Evolutionary conservation across 768 basidiomycete species (phyloP).

Genomic region (Phlebiopsis flavidoalba): DNA sequence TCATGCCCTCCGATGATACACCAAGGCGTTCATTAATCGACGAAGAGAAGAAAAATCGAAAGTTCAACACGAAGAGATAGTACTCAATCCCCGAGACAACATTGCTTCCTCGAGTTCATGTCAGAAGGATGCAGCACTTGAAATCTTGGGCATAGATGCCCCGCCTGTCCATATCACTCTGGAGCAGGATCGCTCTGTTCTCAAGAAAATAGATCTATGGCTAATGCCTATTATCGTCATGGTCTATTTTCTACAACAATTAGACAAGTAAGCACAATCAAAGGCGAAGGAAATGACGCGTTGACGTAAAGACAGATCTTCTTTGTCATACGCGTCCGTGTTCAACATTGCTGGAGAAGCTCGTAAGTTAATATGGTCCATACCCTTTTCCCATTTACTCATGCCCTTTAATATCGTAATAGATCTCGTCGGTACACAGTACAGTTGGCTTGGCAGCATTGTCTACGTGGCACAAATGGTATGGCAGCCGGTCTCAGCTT

Average conservation of each 20-base stretch:
- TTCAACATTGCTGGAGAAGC: constrained; percentile 36
- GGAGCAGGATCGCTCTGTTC: constrained; percentile 28
- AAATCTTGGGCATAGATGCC: constrained; percentile 9
- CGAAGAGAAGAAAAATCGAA: constrained; percentile 2
- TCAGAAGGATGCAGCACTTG: constrained; percentile 14
- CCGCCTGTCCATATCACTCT: constrained; percentile 13
- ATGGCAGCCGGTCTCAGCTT: constrained; percentile 40
- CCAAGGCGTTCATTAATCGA: neutral
- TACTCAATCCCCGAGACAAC: constrained; percentile 9
- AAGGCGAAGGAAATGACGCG: neutral
- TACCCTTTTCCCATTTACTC: neutral
- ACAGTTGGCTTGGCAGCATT: constrained; percentile 40
- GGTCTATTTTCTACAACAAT: constrained; percentile 38
- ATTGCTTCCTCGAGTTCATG: constrained; percentile 20
- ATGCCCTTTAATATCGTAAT: neutral
- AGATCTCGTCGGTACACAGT: constrained; percentile 36
- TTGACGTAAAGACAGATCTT: constrained; percentile 25
- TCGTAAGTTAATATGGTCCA: constrained; percentile 15
- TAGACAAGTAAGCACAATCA: constrained; percentile 34
- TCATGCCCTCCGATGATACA: neutral
- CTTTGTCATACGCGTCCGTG: constrained; percentile 43
- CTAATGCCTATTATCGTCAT: constrained; percentile 34
- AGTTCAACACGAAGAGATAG: constrained; percentile 26
- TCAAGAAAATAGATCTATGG: constrained; percentile 36
- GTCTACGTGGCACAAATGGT: constrained; percentile 41